Evolutionary conservation across 140 eudicot species (phyloP).

Genomic region (Senecio squalidus): DNA sequence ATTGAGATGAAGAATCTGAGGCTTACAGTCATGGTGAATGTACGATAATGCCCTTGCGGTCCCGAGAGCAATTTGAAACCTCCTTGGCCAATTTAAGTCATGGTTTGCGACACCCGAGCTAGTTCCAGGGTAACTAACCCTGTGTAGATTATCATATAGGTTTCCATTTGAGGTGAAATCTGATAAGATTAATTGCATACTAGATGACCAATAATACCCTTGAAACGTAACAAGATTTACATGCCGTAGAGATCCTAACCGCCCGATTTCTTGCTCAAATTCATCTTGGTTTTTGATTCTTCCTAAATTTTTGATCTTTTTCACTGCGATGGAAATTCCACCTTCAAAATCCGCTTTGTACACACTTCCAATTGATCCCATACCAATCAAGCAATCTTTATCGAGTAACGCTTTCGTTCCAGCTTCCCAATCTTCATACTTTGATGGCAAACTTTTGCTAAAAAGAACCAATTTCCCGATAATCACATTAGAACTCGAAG

Average conservation of each 20-base stretch:
- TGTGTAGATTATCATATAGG: slow-evolving; percentile 75
- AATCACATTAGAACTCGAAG: slow-evolving; percentile 68
- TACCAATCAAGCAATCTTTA: slow-evolving; percentile 71
- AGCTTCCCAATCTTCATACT: slow-evolving; percentile 95
- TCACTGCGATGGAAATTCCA: slow-evolving; percentile 77
- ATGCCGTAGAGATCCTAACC: slow-evolving; percentile 77
- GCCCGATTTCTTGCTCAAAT: slow-evolving; percentile 90
- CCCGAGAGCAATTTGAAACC: slow-evolving; percentile 77
- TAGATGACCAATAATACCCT: slow-evolving; percentile 93
- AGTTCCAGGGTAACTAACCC: slow-evolving; percentile 58
- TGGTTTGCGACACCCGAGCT: slow-evolving; percentile 60
- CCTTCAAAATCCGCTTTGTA: slow-evolving; percentile 76
- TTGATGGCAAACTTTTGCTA: slow-evolving; percentile 85
- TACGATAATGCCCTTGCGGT: slow-evolving; percentile 86
- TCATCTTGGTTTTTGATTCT: slow-evolving; percentile 85
- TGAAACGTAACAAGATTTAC: slow-evolving; percentile 68
- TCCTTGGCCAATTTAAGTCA: slow-evolving; percentile 63
- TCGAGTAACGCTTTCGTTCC: slow-evolving; percentile 90
- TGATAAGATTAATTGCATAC: slow-evolving; percentile 67
- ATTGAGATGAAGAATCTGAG: slow-evolving; percentile 86
- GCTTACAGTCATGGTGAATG: slow-evolving; percentile 95
- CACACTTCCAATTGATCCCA: slow-evolving; percentile 82
- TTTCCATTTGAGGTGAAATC: slow-evolving; percentile 75
- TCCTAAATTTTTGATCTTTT: slow-evolving; percentile 80
- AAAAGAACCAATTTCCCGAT: slow-evolving; percentile 92